Evolutionary conservation across 257 asterid genomes (phyloP).

Genomic region (Primulina huaijiensis): DNA sequence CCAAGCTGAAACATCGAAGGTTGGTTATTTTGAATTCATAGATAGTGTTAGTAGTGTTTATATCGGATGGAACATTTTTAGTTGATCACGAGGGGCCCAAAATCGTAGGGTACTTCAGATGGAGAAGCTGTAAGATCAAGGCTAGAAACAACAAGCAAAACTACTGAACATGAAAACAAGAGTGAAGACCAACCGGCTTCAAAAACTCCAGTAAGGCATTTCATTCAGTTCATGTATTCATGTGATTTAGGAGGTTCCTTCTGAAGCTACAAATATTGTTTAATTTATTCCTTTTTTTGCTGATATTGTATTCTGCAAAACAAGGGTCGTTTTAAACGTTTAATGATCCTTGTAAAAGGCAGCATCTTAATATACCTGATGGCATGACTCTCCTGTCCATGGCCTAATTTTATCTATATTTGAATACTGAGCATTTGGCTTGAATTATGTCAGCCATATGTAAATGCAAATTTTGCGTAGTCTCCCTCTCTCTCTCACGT

Average conservation of each 20-base stretch:
- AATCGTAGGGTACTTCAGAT: constrained; percentile 29
- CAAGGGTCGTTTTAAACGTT: background rate
- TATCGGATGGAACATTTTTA: background rate
- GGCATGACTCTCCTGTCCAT: no score
- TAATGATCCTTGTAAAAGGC: background rate
- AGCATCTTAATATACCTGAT: no score
- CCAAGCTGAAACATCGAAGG: constrained; percentile 51
- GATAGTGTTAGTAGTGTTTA: background rate
- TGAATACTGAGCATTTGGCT: no score
- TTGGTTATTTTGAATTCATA: background rate
- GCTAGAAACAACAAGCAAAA: constrained; percentile 41
- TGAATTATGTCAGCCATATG: no score
- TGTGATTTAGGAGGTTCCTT: background rate
- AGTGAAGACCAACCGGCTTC: constrained; percentile 41
- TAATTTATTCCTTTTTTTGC: background rate
- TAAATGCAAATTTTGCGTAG: no score
- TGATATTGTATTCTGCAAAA: background rate
- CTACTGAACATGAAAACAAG: constrained; percentile 38
- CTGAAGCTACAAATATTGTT: background rate
- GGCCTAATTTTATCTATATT: no score
- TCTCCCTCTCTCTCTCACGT: background rate
- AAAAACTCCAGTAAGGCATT: constrained; percentile 51
- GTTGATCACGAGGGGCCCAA: constrained; percentile 15
- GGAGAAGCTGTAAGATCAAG: constrained; percentile 33
- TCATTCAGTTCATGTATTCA: constrained; percentile 13